These are phyloP conservation scores for Cryptosporidium meleagridis DNA, from an alignment of 169 alveolate genomes.

Conservation along the genomic window DNA sequence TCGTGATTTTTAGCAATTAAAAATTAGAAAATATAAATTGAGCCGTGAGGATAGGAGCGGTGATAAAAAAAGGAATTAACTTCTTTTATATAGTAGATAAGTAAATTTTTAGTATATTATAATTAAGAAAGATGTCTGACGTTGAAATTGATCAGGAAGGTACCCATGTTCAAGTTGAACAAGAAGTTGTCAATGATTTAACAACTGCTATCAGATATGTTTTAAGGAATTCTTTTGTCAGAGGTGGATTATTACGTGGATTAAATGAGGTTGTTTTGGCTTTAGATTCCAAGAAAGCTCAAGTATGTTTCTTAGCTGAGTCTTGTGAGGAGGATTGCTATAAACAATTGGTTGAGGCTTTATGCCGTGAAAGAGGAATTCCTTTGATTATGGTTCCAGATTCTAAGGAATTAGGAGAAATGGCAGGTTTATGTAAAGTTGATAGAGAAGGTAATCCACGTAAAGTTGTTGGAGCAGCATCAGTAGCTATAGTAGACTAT, in stretches of 20 bases:
- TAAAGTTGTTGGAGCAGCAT: conserved; percentile 95
- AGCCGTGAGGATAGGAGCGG: conserved; percentile 77
- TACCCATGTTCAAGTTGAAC: conserved; percentile 72
- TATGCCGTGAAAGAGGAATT: conserved; percentile 90
- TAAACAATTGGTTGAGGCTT: conserved; percentile 92
- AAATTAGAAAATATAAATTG: conserved; percentile 1
- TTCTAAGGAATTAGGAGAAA: conserved; percentile 94
- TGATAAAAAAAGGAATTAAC: not conserved
- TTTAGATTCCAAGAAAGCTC: conserved; percentile 93
- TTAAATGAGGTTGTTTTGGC: conserved; percentile 95
- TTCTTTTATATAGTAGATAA: not conserved
- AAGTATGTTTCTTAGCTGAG: conserved; percentile 93
- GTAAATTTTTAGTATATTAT: not conserved
- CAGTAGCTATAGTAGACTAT: conserved; percentile 94
- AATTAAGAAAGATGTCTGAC: conserved; percentile 40
- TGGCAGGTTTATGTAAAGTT: conserved; percentile 96
- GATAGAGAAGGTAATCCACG: conserved; percentile 94
- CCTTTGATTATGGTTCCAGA: conserved; percentile 93
- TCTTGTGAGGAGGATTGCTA: conserved; percentile 94
- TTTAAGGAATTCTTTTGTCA: conserved; percentile 87
- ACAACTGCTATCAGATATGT: conserved; percentile 84
- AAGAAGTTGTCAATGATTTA: conserved; percentile 79
- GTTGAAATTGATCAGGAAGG: conserved; percentile 71
- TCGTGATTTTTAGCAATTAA: not conserved
- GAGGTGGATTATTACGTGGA: conserved; percentile 94